Conservation (phyloP, 1,284 basidiomycete genomes). For the Trichosporon coremiiforme region DNA sequence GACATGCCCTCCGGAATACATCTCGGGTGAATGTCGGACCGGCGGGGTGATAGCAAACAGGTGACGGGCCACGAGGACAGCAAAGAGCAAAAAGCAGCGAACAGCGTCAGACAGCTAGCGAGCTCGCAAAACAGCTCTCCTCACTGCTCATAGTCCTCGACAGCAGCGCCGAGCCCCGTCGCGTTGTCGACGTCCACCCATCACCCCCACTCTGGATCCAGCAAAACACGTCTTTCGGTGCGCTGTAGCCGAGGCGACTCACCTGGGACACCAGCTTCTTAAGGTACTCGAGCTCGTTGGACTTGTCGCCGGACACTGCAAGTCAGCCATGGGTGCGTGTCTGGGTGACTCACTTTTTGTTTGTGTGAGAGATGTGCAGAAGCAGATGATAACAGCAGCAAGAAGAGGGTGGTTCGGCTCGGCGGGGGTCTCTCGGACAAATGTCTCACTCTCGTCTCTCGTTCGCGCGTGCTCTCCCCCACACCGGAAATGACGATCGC, state of each 20-base stretch:
- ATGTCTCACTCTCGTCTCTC: not conserved
- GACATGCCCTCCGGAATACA: not conserved
- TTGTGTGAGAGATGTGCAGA: constrained; percentile 5
- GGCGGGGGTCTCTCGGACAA: constrained; percentile 9
- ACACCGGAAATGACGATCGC: constrained; percentile 5
- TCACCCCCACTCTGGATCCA: not conserved
- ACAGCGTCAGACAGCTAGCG: not conserved
- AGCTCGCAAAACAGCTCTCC: not conserved
- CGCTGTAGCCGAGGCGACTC: constrained; percentile 17
- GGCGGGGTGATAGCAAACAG: not conserved
- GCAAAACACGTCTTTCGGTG: not conserved
- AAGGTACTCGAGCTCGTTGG: constrained; percentile 78
- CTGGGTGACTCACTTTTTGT: constrained; percentile 16
- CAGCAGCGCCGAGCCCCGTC: not conserved
- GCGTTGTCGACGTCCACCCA: not conserved
- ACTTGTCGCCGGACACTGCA: constrained; percentile 28
- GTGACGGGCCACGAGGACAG: not conserved
- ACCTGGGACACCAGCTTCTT: constrained; percentile 78
- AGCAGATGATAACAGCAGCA: not conserved
- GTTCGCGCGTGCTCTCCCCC: not conserved
- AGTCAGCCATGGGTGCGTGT: not conserved
- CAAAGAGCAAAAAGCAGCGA: not conserved
- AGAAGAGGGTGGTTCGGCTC: not conserved
- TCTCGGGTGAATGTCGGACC: constrained; percentile 2
- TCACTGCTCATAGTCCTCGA: no score